phyloP scores from a whole-genome alignment of 495 filamentous ascomycete genomes.

The Aspergillus olivimuriae region DNA sequence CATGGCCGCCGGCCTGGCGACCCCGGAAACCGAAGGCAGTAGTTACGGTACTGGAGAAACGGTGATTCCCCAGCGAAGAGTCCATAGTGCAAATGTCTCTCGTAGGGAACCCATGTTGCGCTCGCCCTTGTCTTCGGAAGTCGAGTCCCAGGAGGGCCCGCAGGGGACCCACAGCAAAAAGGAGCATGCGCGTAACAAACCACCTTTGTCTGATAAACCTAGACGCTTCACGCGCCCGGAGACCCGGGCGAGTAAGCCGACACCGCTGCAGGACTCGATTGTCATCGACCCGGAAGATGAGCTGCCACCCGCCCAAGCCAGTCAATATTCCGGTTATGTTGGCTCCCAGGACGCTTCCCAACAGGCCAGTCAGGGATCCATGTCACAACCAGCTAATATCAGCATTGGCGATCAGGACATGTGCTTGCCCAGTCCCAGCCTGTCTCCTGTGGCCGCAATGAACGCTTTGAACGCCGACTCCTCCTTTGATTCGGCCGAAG shows the following conservation, averaged over 20 bases:
- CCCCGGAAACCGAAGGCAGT: constrained; percentile 37
- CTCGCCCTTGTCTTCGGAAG: constrained; percentile 35
- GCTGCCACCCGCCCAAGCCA: constrained; percentile 12
- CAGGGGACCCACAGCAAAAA: constrained; percentile 13
- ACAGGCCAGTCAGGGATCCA: constrained; percentile 15
- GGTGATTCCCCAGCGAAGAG: constrained; percentile 21
- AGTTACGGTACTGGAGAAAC: constrained; percentile 25
- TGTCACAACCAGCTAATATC: constrained; percentile 33
- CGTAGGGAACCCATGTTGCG: constrained; percentile 30
- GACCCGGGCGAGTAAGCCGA: constrained; percentile 5
- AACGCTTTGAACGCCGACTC: constrained; percentile 48
- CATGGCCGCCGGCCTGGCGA: constrained; percentile 32
- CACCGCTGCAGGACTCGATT: constrained; percentile 6
- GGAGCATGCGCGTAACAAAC: constrained; percentile 10
- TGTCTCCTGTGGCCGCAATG: constrained; percentile 85
- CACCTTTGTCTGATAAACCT: constrained; percentile 11
- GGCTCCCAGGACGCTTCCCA: constrained; percentile 18
- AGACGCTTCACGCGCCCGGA: constrained; percentile 9
- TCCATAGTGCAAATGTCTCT: constrained; percentile 29
- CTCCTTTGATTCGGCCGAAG: constrained; percentile 39
- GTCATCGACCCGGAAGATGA: constrained; percentile 6
- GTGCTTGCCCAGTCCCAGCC: constrained; percentile 87
- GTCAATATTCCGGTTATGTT: constrained; percentile 19
- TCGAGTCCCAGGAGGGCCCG: constrained; percentile 18
- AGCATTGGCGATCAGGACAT: constrained; percentile 75